Conservation (phyloP, 1,284 basidiomycete species). For the Ustilago curta region DNA sequence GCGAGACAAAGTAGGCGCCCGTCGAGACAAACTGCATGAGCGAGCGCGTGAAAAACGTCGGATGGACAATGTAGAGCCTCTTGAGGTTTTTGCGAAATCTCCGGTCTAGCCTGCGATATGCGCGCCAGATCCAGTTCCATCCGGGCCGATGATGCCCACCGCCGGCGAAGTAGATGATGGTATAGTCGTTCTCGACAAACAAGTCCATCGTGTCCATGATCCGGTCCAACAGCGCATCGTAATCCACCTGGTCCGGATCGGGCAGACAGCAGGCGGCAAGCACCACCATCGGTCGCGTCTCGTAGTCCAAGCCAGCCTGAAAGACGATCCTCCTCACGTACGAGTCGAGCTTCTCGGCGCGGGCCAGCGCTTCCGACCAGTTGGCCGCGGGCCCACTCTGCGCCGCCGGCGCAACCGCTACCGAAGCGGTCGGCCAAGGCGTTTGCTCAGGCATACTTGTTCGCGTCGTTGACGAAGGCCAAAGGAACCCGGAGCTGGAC, state of each 20-base stretch:
- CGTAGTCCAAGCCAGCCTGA: conserved; percentile 86
- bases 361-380: conserved; percentile 53
- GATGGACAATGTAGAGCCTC: conserved; percentile 84
- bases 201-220: conserved; percentile 61
- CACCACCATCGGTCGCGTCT: conserved; percentile 88
- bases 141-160: conserved; percentile 80
- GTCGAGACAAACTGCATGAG: conserved; percentile 81
- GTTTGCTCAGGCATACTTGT: not conserved
- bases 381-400: conserved; percentile 58
- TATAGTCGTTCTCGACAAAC: conserved; percentile 80
- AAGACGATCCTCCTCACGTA: conserved; percentile 81
- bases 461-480: conserved; percentile 14
- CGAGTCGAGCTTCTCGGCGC: conserved; percentile 71
- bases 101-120: conserved; percentile 72
- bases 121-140: conserved; percentile 92
- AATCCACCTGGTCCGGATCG: conserved; percentile 80
- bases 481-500: conserved; percentile 41
- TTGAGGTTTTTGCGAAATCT: conserved; percentile 86
- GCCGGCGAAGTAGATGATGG: conserved; percentile 84
- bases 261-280: conserved; percentile 78
- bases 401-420: not conserved
- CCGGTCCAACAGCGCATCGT: conserved; percentile 78
- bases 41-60: conserved; percentile 80
- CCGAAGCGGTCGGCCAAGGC: conserved; percentile 1
- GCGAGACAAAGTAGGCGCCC: conserved; percentile 86